Evolutionary conservation across 495 filamentous ascomycete genomes (phyloP).

Genomic region (Xanthoparmelia taractica): DNA sequence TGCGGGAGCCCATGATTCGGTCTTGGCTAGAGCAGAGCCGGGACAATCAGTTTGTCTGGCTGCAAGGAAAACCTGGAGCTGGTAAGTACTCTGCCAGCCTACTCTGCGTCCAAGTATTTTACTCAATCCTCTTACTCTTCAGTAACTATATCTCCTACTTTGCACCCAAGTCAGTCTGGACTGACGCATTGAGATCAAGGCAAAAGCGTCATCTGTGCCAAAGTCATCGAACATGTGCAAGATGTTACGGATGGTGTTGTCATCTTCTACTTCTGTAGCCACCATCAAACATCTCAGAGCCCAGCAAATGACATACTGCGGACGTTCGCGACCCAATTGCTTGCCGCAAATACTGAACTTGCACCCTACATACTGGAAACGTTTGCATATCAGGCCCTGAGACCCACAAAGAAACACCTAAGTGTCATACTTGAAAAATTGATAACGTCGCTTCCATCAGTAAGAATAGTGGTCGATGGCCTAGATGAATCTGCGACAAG

Average conservation of each 20-base stretch:
- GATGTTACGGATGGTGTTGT: constrained; percentile 4
- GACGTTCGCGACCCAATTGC: constrained; percentile 18
- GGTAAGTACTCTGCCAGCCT: constrained; percentile 8
- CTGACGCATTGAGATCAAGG: constrained; percentile 8
- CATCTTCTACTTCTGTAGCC: constrained; percentile 22
- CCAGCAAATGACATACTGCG: constrained; percentile 16
- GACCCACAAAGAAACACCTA: constrained; percentile 17
- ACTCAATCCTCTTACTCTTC: no score
- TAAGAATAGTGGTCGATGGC: no score
- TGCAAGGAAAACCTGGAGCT: constrained; percentile 24
- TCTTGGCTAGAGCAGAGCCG: constrained; percentile 5
- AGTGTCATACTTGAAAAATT: constrained; percentile 11
- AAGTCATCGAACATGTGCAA: constrained; percentile 21
- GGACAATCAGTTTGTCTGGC: constrained; percentile 15
- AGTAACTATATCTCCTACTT: no score
- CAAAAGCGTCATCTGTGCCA: constrained; percentile 24
- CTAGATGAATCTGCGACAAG: no score
- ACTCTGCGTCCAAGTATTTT: no score
- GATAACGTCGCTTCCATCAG: no score
- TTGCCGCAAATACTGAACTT: constrained; percentile 18
- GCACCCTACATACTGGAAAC: constrained; percentile 22
- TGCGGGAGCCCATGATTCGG: constrained; percentile 1
- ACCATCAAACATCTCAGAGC: neutral
- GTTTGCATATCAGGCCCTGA: constrained; percentile 19
- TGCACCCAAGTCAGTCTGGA: neutral